These are phyloP conservation scores for Lentinula novae-zelandiae DNA, from an alignment of 1,284 basidiomycete species.

Conservation along the genomic window DNA sequence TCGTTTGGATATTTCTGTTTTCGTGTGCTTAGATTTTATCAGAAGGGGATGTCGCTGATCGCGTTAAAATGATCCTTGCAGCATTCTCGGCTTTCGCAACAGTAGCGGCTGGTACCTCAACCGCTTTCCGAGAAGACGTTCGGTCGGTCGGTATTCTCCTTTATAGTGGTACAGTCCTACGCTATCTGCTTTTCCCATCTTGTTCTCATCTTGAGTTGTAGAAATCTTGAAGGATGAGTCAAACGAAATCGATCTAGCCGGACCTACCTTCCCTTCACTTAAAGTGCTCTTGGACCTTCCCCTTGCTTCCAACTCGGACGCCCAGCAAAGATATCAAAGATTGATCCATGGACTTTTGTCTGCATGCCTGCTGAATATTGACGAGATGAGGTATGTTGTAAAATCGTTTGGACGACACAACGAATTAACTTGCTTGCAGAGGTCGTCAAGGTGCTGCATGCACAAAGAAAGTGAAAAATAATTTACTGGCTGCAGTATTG, in stretches of 20 bases:
- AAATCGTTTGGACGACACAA: background rate
- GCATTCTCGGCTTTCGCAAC: slow-evolving; percentile 67
- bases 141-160: slow-evolving; percentile 79
- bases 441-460: slow-evolving; percentile 77
- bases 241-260: slow-evolving; percentile 72
- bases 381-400: slow-evolving; percentile 80
- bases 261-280: slow-evolving; percentile 74
- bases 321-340: slow-evolving; percentile 27
- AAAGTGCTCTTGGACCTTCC: slow-evolving; percentile 70
- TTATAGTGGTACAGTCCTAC: slow-evolving; percentile 60
- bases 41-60: slow-evolving; percentile 48
- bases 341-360: slow-evolving; percentile 86
- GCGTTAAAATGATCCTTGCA: slow-evolving; percentile 62
- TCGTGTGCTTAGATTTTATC: slow-evolving; percentile 7
- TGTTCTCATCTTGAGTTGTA: slow-evolving; percentile 22
- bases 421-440: slow-evolving; percentile 34
- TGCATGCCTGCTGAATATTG: slow-evolving; percentile 80
- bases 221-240: slow-evolving; percentile 85
- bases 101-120: slow-evolving; percentile 60
- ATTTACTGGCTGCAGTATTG: slow-evolving; percentile 83
- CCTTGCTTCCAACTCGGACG: slow-evolving; percentile 25
- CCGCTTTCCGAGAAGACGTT: slow-evolving; percentile 64
- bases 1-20: slow-evolving; percentile 9
- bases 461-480: slow-evolving; percentile 85
- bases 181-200: background rate